Evolutionary conservation across 2,329 filamentous ascomycete genomes (phyloP).

Genomic region (Nemania diffusa): DNA sequence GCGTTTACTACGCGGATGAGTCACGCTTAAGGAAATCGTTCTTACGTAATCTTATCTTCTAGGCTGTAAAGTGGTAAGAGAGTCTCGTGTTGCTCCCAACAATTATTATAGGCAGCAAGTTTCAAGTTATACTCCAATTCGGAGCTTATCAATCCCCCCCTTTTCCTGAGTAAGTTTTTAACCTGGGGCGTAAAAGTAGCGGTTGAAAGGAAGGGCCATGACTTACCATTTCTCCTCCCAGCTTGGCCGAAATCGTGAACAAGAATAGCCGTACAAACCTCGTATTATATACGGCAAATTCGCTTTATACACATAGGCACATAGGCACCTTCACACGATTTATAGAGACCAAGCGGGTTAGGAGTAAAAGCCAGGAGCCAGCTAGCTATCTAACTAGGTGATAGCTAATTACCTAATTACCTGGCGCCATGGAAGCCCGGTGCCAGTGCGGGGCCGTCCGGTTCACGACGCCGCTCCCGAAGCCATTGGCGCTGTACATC

Average conservation of each 20-base stretch:
- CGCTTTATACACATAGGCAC: background rate
- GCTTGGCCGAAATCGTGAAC: background rate
- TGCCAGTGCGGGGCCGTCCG: conserved; percentile 73
- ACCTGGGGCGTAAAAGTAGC: background rate
- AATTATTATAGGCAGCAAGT: background rate
- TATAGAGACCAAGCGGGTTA: background rate
- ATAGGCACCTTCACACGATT: background rate
- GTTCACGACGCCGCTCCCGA: conserved; percentile 69
- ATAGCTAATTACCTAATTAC: background rate
- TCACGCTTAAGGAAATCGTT: background rate
- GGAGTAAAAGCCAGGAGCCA: background rate
- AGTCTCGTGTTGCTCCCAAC: background rate
- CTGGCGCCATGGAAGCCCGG: conserved; percentile 61
- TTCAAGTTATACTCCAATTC: background rate
- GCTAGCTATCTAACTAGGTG: background rate
- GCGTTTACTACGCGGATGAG: conserved; percentile 2
- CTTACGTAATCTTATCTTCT: background rate
- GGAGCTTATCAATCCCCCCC: background rate
- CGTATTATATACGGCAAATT: too few relatives aligned
- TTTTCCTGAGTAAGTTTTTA: background rate
- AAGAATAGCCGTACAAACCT: background rate
- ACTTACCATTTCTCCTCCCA: background rate
- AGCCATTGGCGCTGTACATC: conserved; percentile 73
- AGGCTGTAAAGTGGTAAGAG: background rate
- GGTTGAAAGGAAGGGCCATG: background rate